Evolutionary conservation across 2,329 filamentous ascomycete species (phyloP).

Genomic region (Epichloe glyceriae): DNA sequence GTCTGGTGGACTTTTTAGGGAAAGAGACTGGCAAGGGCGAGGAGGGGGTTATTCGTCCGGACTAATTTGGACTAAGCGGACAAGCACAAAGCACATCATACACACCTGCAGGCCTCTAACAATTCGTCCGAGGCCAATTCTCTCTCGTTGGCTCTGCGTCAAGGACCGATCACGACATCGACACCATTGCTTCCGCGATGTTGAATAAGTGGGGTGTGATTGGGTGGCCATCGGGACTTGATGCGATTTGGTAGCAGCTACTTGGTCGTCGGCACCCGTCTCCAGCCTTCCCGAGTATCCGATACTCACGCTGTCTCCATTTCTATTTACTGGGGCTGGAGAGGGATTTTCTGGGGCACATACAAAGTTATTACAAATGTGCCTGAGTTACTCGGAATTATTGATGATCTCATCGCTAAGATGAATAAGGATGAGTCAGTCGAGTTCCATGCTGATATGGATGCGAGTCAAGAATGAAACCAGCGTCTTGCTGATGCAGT

Average conservation of each 20-base stretch:
- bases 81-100: constrained; percentile 4
- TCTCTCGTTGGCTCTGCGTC: constrained; percentile 16
- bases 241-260: constrained; percentile 5
- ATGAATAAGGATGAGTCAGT: neutral
- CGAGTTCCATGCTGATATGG: neutral
- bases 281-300: neutral
- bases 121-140: neutral
- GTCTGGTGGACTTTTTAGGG: neutral
- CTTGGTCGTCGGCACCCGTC: neutral
- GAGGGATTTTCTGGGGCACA: constrained; percentile 2
- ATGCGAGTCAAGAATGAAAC: no score
- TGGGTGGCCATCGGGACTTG: constrained; percentile 17
- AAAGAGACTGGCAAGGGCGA: neutral
- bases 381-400: neutral
- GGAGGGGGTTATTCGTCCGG: neutral
- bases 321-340: constrained; percentile 4
- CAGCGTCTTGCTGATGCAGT: no score
- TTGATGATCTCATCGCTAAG: constrained; percentile 5
- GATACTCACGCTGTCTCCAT: neutral
- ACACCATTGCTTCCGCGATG: constrained; percentile 37
- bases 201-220: constrained; percentile 18
- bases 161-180: constrained; percentile 38
- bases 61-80: neutral
- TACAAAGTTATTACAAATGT: constrained; percentile 2
- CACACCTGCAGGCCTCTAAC: neutral